These are phyloP conservation scores for Sanghuangporus weigelae DNA, from an alignment of 1,284 basidiomycete species.

Conservation along the genomic window DNA sequence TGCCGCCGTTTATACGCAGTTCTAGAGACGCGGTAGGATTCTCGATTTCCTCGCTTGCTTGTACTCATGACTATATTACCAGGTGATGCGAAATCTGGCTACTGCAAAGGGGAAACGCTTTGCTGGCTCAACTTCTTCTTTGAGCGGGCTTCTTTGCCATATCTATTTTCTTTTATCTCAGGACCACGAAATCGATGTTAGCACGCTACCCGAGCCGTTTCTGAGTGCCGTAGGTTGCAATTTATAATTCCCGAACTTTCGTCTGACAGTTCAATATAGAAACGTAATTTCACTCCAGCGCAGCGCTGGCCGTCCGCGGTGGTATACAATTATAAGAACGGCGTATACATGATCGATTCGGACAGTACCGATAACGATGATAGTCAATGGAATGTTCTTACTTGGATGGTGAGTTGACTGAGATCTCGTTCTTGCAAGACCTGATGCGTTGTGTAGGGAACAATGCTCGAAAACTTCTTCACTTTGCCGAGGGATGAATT, in stretches of 20 bases:
- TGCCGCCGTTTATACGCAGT: constrained; percentile 76
- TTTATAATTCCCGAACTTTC: background rate
- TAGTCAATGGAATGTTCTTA: constrained; percentile 67
- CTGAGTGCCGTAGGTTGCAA: constrained; percentile 42
- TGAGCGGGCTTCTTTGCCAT: constrained; percentile 81
- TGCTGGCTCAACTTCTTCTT: constrained; percentile 89
- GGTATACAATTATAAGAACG: constrained; percentile 57
- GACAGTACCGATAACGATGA: constrained; percentile 44
- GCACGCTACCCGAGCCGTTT: constrained; percentile 56
- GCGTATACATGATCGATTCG: constrained; percentile 79
- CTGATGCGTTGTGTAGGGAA: constrained; percentile 50
- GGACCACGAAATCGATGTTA: constrained; percentile 57
- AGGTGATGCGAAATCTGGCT: constrained; percentile 1
- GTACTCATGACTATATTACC: background rate
- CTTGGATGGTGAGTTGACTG: constrained; percentile 59
- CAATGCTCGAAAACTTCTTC: constrained; percentile 85
- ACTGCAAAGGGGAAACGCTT: constrained; percentile 44
- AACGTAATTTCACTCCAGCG: constrained; percentile 68
- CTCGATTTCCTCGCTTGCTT: background rate
- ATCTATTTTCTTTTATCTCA: constrained; percentile 82
- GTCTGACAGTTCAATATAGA: constrained; percentile 33
- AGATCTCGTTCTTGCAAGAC: background rate
- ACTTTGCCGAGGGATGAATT: constrained; percentile 70
- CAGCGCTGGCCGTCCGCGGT: constrained; percentile 80
- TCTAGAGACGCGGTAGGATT: constrained; percentile 66